Conservation (phyloP, 2,329 filamentous ascomycete genomes). For the Ambrosiella cleistominuta region DNA sequence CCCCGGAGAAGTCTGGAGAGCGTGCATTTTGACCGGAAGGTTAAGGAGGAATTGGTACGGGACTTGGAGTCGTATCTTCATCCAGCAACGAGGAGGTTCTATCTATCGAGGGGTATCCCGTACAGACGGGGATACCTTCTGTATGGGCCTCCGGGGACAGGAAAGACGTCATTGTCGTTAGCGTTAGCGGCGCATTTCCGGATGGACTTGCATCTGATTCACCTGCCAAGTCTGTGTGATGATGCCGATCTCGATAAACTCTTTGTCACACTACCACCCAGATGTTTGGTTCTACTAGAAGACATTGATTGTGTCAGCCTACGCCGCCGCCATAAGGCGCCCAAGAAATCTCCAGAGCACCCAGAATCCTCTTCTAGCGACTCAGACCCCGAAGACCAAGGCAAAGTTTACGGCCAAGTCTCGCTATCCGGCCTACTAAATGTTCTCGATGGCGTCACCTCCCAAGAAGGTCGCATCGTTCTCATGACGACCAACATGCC, state of each 20-base stretch:
- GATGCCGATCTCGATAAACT: constrained; percentile 48
- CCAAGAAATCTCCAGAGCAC: not conserved
- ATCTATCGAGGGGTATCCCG: constrained; percentile 57
- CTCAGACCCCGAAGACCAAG: constrained; percentile 9
- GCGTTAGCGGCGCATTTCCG: constrained; percentile 48
- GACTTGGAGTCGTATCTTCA: constrained; percentile 69
- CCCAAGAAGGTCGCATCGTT: constrained; percentile 59
- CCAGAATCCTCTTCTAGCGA: not conserved
- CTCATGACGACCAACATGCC: constrained; percentile 72
- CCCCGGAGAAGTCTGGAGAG: constrained; percentile 57
- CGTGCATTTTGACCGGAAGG: constrained; percentile 50
- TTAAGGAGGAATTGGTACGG: constrained; percentile 47
- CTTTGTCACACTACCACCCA: constrained; percentile 18
- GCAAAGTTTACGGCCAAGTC: constrained; percentile 7
- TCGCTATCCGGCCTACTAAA: constrained; percentile 67
- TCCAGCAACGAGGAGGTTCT: constrained; percentile 53
- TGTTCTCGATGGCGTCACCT: constrained; percentile 66
- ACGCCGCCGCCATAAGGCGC: constrained; percentile 8
- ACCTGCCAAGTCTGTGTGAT: constrained; percentile 32
- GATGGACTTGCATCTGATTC: constrained; percentile 48
- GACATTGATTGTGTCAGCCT: constrained; percentile 17
- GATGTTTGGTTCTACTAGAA: constrained; percentile 17
- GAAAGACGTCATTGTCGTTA: constrained; percentile 52
- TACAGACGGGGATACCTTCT: constrained; percentile 64
- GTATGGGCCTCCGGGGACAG: constrained; percentile 56